phyloP scores from a whole-genome alignment of 2,329 filamentous ascomycete genomes.

The Aspergillus texensis region DNA sequence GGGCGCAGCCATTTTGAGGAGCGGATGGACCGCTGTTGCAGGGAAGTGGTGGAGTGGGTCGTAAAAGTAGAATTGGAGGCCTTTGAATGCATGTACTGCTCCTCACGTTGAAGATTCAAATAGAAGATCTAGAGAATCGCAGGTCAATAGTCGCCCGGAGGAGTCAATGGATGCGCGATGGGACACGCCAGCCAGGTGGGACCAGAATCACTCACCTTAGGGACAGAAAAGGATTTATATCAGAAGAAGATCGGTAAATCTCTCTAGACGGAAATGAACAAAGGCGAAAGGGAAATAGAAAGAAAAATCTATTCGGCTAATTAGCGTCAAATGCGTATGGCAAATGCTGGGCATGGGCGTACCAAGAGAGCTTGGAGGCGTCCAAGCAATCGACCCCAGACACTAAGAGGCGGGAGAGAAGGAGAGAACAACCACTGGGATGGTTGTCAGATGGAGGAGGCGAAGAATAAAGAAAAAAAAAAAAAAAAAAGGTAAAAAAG shows the following conservation, averaged over 20 bases:
- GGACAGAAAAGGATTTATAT: not conserved
- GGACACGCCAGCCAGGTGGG: not conserved
- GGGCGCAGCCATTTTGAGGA: constrained; percentile 43
- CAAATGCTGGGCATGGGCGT: not conserved
- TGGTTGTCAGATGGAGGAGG: not conserved
- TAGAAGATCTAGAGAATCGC: not conserved
- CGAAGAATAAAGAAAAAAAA: not conserved
- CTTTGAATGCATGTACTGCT: constrained; percentile 40
- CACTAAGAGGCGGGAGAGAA: constrained; percentile 9
- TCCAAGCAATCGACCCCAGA: not conserved
- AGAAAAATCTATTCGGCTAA: not conserved
- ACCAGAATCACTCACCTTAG: not conserved
- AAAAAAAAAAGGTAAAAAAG: not conserved
- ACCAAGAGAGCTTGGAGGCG: constrained; percentile 2
- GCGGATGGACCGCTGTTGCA: constrained; percentile 39
- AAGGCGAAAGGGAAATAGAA: constrained; percentile 15
- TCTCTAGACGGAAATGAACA: not conserved
- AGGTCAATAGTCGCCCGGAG: not conserved
- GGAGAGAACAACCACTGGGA: not conserved
- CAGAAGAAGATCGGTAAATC: not conserved
- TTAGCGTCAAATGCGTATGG: not conserved
- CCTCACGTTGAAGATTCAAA: not conserved
- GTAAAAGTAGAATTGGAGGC: constrained; percentile 25
- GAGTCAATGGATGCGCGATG: not conserved
- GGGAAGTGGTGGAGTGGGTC: constrained; percentile 32